Evolutionary conservation across 1,139 yeast species (phyloP).

Genomic region (Eremothecium gossypii): DNA sequence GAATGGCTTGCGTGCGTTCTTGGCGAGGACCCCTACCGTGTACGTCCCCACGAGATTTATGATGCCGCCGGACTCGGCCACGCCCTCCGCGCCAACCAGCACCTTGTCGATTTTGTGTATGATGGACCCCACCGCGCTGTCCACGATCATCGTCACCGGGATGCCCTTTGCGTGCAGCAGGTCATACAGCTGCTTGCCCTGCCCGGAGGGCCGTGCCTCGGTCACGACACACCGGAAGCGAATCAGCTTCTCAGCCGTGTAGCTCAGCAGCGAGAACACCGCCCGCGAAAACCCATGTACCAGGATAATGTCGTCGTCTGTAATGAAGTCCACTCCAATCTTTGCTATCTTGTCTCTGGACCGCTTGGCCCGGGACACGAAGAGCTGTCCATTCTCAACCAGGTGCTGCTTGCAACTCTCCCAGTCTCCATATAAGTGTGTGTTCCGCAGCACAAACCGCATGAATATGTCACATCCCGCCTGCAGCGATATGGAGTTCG

Average conservation of each 20-base stretch:
- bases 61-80: conserved; percentile 96
- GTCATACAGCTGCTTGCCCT: conserved; percentile 70
- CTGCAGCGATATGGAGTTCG: conserved; percentile 83
- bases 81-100: conserved; percentile 97
- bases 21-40: conserved; percentile 89
- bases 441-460: conserved; percentile 84
- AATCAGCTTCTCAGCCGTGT: conserved; percentile 65
- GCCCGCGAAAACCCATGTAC: conserved; percentile 93
- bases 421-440: conserved; percentile 88
- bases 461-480: conserved; percentile 98
- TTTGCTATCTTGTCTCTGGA: conserved; percentile 83
- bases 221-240: conserved; percentile 89
- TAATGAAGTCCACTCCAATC: conserved; percentile 78
- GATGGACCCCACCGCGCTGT: conserved; percentile 88
- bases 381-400: conserved; percentile 88
- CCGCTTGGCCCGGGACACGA: conserved; percentile 85
- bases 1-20: conserved; percentile 82
- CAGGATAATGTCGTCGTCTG: conserved; percentile 83
- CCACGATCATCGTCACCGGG: conserved; percentile 87
- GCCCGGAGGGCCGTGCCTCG: conserved; percentile 80
- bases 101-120: conserved; percentile 89
- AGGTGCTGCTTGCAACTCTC: conserved; percentile 85
- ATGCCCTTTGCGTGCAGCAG: conserved; percentile 64
- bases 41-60: conserved; percentile 93
- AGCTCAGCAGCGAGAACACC: conserved; percentile 62